Evolutionary conservation across 176 grass and related monocot genomes (phyloP).

Genomic region (Eleusine coracana): DNA sequence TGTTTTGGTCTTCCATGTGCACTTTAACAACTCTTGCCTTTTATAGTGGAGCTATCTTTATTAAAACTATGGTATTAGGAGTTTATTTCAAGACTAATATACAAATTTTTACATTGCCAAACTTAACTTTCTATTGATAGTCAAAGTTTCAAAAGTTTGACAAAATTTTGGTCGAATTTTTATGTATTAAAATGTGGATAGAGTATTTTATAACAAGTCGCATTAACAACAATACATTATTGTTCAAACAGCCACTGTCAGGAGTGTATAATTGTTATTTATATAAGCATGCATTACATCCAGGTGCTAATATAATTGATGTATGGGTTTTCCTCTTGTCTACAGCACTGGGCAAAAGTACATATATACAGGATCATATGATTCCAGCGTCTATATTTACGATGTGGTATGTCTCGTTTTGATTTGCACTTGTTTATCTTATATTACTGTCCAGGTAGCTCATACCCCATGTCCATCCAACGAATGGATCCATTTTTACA

Average conservation of each 20-base stretch:
- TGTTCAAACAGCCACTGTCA: not conserved
- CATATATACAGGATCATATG: slow-evolving; percentile 89
- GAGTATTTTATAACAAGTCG: not conserved
- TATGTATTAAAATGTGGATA: not conserved
- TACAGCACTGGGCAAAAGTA: slow-evolving; percentile 78
- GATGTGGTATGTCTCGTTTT: slow-evolving; percentile 58
- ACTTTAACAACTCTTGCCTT: not conserved
- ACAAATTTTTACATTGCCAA: not conserved
- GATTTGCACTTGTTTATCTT: not conserved
- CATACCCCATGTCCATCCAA: no score
- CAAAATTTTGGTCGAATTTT: not conserved
- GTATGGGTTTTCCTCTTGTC: slow-evolving; percentile 29
- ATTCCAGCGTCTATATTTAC: slow-evolving; percentile 70
- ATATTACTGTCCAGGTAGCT: not conserved
- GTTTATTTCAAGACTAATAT: not conserved
- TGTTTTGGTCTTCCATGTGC: not conserved
- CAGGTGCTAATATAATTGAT: slow-evolving; percentile 22
- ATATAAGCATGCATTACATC: not conserved
- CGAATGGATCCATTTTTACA: not conserved
- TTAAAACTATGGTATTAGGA: not conserved
- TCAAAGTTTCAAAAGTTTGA: not conserved
- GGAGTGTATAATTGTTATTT: not conserved
- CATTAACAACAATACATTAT: not conserved
- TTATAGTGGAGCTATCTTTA: not conserved
- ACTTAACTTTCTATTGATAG: not conserved